phyloP scores from a whole-genome alignment of 331 rosid genomes.

The Saraca asoca region DNA sequence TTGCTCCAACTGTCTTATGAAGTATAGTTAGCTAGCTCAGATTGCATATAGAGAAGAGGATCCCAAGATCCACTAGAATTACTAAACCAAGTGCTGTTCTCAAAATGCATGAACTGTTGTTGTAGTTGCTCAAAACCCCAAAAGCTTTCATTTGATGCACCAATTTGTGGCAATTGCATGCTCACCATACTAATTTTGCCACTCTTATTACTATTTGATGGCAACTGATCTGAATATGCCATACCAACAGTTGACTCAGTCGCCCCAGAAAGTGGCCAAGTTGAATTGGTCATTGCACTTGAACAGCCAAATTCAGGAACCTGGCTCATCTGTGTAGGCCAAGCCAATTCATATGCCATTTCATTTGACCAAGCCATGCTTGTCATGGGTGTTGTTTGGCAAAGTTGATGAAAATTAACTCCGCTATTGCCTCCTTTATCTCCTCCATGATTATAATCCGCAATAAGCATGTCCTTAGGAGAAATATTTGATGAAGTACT shows the following conservation, averaged over 20 bases:
- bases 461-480: conserved; percentile 27
- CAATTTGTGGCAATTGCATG: conserved; percentile 39
- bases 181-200: conserved; percentile 20
- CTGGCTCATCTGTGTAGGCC: conserved; percentile 35
- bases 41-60: conserved; percentile 48
- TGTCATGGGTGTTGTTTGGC: conserved; percentile 37
- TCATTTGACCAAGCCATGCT: conserved; percentile 41
- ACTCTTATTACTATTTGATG: conserved; percentile 31
- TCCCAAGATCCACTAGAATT: conserved; percentile 52
- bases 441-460: conserved; percentile 28
- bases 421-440: conserved; percentile 14
- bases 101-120: conserved; percentile 45
- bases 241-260: conserved; percentile 32
- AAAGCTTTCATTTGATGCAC: conserved; percentile 33
- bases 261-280: conserved; percentile 38
- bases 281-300: not conserved
- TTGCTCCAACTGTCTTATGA: conserved; percentile 1
- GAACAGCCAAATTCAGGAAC: conserved; percentile 29
- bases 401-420: conserved; percentile 28
- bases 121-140: conserved; percentile 43
- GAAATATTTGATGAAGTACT: conserved; percentile 27
- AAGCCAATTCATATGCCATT: conserved; percentile 28
- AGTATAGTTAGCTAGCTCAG: conserved; percentile 42
- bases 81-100: conserved; percentile 40
- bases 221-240: conserved; percentile 32